Percentiles rank a stretch among this genome's conserved stretches.
Conservation (phyloP, 2,329 filamentous ascomycete genomes). For the Talaromyces sp. region DNA sequence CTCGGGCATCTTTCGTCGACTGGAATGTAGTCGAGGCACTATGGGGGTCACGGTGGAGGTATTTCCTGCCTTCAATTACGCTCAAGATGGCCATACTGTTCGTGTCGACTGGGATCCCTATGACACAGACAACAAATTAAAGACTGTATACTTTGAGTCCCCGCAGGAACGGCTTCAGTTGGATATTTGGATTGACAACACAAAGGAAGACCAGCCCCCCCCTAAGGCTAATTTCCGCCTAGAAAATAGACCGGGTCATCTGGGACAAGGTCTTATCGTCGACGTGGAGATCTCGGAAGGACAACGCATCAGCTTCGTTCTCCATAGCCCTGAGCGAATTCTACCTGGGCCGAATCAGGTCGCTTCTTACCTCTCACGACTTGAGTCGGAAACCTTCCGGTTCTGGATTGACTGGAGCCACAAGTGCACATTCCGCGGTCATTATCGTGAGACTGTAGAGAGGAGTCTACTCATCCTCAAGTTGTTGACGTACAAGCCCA, state of each 20-base stretch:
- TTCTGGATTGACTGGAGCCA: constrained; percentile 72
- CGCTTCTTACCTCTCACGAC: constrained; percentile 51
- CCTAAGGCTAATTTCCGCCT: constrained; percentile 55
- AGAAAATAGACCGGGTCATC: constrained; percentile 47
- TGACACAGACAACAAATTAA: constrained; percentile 43
- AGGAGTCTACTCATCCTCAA: constrained; percentile 70
- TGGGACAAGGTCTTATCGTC: constrained; percentile 60
- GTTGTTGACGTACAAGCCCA: constrained; percentile 71
- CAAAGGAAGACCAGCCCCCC: constrained; percentile 41
- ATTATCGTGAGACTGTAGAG: constrained; percentile 66
- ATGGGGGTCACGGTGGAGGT: constrained; percentile 64
- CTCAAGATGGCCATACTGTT: constrained; percentile 52
- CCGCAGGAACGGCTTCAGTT: constrained; percentile 58
- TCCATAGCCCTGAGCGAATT: constrained; percentile 57
- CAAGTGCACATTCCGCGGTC: constrained; percentile 64
- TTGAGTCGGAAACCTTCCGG: constrained; percentile 64
- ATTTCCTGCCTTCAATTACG: constrained; percentile 70
- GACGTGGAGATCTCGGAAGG: constrained; percentile 58
- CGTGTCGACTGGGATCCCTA: constrained; percentile 32
- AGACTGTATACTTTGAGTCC: constrained; percentile 60
- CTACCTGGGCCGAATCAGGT: constrained; percentile 57
- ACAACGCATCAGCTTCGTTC: constrained; percentile 63
- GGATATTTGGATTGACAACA: constrained; percentile 61
- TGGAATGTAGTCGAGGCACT: constrained; percentile 65
- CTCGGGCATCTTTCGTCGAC: constrained; percentile 56